Conservation (phyloP, 768 basidiomycete species). For the Symmetrospora coprosmae region DNA sequence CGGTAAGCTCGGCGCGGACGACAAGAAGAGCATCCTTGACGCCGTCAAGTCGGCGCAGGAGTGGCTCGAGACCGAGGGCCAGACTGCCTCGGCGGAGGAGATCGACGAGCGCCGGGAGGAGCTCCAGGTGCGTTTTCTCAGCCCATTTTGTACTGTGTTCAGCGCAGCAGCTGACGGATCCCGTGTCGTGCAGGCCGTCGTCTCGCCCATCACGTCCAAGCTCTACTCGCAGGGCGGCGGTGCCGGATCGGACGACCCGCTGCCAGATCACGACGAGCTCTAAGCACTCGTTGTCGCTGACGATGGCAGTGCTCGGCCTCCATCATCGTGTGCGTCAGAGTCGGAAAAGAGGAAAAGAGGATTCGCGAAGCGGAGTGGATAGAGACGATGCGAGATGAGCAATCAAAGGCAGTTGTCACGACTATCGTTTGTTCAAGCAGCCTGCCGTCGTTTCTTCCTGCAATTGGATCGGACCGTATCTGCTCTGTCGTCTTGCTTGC, state of each 20-base stretch:
- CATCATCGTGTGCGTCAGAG: too few relatives aligned
- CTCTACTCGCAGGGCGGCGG: conserved; percentile 20
- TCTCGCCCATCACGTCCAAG: conserved; percentile 75
- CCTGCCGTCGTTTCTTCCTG: too few relatives aligned
- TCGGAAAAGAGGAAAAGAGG: too few relatives aligned
- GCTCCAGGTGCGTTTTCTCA: neutral
- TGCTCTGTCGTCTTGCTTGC: too few relatives aligned
- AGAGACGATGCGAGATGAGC: too few relatives aligned
- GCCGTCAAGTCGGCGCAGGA: conserved; percentile 76
- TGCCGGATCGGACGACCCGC: neutral
- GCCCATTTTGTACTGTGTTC: neutral
- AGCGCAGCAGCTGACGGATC: neutral
- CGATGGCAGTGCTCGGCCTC: too few relatives aligned
- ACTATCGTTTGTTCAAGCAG: too few relatives aligned
- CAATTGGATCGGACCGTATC: too few relatives aligned
- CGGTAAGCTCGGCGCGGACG: conserved; percentile 64
- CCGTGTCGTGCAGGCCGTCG: conserved; percentile 48
- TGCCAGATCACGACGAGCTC: conserved; percentile 15
- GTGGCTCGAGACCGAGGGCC: conserved; percentile 78
- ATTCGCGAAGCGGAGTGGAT: too few relatives aligned
- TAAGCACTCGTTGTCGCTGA: too few relatives aligned
- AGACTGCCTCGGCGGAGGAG: conserved; percentile 64
- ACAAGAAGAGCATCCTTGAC: conserved; percentile 67
- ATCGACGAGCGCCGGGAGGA: conserved; percentile 64
- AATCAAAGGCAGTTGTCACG: too few relatives aligned